Evolutionary conservation across 192 early-diverging fungal genomes (phyloP).

Genomic region (Polychytrium aggregatum): DNA sequence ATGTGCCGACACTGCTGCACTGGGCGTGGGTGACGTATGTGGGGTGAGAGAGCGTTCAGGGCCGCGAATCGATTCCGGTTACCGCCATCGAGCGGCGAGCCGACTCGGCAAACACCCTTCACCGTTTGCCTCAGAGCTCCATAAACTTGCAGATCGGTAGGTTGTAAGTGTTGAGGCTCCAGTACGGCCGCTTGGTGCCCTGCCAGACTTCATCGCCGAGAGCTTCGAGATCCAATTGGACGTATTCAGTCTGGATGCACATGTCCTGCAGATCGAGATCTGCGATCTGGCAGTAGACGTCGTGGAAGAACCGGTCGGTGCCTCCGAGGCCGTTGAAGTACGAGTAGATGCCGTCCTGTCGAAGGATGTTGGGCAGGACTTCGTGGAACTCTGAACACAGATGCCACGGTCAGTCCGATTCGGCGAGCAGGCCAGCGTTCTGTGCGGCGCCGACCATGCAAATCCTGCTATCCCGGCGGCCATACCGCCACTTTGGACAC

Average conservation of each 20-base stretch:
- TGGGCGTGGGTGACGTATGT: too few relatives aligned
- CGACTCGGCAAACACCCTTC: too few relatives aligned
- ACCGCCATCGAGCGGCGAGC: too few relatives aligned
- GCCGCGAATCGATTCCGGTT: too few relatives aligned
- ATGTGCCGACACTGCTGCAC: too few relatives aligned
- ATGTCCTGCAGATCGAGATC: constrained; percentile 70
- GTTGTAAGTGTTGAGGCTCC: constrained; percentile 58
- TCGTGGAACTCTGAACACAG: constrained; percentile 52
- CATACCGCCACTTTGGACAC: too few relatives aligned
- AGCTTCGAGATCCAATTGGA: constrained; percentile 60
- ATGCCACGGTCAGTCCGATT: constrained; percentile 6
- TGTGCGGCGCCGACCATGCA: too few relatives aligned
- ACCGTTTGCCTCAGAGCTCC: neutral
- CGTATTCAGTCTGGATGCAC: constrained; percentile 64
- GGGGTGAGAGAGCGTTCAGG: too few relatives aligned
- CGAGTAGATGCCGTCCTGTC: constrained; percentile 71
- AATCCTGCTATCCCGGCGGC: too few relatives aligned
- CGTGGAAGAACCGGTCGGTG: constrained; percentile 92
- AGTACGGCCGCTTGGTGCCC: constrained; percentile 72
- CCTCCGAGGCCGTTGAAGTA: constrained; percentile 94
- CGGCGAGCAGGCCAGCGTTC: too few relatives aligned
- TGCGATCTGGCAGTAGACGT: constrained; percentile 80
- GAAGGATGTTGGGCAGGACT: constrained; percentile 46
- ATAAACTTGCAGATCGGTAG: constrained; percentile 59
- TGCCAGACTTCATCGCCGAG: constrained; percentile 81